Conservation (phyloP, 495 filamentous ascomycete genomes). For the Aspergillus avenaceus region DNA sequence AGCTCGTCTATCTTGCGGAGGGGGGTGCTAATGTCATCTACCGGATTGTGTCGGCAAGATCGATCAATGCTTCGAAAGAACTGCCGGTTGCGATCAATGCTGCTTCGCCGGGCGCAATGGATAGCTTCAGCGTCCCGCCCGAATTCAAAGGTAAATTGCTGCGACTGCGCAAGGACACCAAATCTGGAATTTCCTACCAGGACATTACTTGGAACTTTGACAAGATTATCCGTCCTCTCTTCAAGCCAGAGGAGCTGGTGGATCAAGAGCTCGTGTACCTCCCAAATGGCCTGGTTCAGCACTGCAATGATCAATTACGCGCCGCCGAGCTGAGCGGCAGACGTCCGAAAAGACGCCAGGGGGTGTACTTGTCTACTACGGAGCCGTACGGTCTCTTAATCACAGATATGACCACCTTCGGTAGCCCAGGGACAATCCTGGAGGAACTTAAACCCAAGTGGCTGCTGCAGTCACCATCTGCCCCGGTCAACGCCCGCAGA, state of each 20-base stretch:
- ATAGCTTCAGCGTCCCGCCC: constrained; percentile 17
- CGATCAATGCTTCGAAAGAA: constrained; percentile 7
- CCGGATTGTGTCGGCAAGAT: constrained; percentile 37
- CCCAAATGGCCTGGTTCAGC: constrained; percentile 36
- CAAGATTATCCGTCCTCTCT: constrained; percentile 52
- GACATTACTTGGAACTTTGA: constrained; percentile 57
- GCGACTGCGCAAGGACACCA: constrained; percentile 60
- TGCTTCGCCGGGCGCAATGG: constrained; percentile 1
- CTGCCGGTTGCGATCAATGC: neutral
- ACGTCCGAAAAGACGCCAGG: constrained; percentile 45
- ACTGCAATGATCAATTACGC: constrained; percentile 50
- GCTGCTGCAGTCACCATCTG: constrained; percentile 78
- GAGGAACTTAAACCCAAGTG: constrained; percentile 95
- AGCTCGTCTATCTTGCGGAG: constrained; percentile 55
- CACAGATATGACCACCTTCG: constrained; percentile 68
- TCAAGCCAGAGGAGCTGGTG: constrained; percentile 54
- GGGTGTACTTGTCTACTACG: constrained; percentile 54
- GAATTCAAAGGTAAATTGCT: constrained; percentile 50
- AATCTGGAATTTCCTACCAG: constrained; percentile 49
- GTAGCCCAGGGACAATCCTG: constrained; percentile 40
- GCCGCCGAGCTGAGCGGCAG: constrained; percentile 24
- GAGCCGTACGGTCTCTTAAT: constrained; percentile 67
- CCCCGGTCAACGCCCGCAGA: constrained; percentile 57
- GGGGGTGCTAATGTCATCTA: constrained; percentile 73
- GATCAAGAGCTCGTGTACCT: constrained; percentile 56